Conservation (phyloP, 306 rosid species). For the Alnus rubra region DNA sequence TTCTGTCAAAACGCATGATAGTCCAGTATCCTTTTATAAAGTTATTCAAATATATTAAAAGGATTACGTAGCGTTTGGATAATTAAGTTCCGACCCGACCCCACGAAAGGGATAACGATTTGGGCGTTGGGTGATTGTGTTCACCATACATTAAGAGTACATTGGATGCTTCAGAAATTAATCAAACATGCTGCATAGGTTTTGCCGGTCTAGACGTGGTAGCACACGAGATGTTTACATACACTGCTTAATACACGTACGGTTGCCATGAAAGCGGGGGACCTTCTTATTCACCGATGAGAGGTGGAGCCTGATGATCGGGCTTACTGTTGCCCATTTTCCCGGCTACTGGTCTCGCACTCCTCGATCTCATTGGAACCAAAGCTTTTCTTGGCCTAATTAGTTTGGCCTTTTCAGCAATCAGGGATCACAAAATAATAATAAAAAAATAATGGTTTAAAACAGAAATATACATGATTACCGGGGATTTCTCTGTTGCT, state of each 20-base stretch:
- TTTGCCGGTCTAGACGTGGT: slow-evolving; percentile 19
- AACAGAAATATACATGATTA: neutral
- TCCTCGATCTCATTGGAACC: neutral
- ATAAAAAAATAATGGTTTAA: neutral
- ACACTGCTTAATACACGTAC: neutral
- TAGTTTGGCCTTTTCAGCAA: slow-evolving; percentile 1
- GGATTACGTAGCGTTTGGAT: no score
- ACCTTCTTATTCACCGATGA: neutral
- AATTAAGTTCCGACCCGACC: no score
- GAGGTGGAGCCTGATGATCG: slow-evolving; percentile 23
- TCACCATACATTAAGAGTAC: no score
- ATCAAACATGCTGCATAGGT: slow-evolving; percentile 18
- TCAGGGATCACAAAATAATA: neutral
- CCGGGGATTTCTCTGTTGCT: slow-evolving; percentile 8
- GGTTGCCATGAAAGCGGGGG: slow-evolving; percentile 30
- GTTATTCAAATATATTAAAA: no score
- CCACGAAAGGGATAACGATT: no score
- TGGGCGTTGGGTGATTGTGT: no score
- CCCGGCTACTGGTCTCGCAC: slow-evolving; percentile 36
- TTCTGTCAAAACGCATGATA: no score
- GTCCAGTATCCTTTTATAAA: no score
- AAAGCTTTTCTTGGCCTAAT: slow-evolving; percentile 2
- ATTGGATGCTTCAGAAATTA: slow-evolving; percentile 2
- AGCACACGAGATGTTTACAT: neutral
- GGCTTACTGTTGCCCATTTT: slow-evolving; percentile 49